Conservation (phyloP, 106 monocot species). For the Apostasia ramifera region DNA sequence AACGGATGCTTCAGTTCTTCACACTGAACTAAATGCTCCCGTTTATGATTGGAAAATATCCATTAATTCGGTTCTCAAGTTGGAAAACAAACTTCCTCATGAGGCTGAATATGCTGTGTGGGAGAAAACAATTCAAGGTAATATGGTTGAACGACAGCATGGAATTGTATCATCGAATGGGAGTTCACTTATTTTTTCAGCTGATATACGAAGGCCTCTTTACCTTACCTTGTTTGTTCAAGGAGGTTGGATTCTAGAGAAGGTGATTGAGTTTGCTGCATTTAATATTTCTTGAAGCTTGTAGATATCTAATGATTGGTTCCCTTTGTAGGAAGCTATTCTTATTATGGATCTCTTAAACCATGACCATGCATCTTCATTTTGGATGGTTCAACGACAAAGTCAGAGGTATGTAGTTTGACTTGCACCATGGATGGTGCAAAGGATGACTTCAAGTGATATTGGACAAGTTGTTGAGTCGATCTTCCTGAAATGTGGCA, state of each 20-base stretch:
- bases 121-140: constrained; percentile 69
- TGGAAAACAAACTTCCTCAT: constrained; percentile 92
- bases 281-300: constrained; percentile 1
- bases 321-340: constrained; percentile 51
- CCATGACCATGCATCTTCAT: constrained; percentile 53
- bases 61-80: constrained; percentile 63
- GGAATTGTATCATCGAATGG: constrained; percentile 60
- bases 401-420: constrained; percentile 51
- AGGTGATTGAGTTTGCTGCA: constrained; percentile 38
- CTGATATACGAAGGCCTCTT: constrained; percentile 68
- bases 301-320: neutral
- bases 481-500: too few relatives aligned
- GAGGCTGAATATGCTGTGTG: constrained; percentile 82
- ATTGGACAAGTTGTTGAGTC: too few relatives aligned
- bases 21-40: constrained; percentile 82
- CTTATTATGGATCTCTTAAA: constrained; percentile 59
- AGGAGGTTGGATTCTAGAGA: constrained; percentile 87
- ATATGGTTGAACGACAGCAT: constrained; percentile 71
- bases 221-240: constrained; percentile 88
- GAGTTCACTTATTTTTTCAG: constrained; percentile 61
- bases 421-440: neutral
- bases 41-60: constrained; percentile 97
- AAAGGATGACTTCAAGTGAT: too few relatives aligned
- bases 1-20: constrained; percentile 86
- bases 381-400: constrained; percentile 83